Conservation (phyloP, 345 rosid species). For the Laguncularia racemosa region DNA sequence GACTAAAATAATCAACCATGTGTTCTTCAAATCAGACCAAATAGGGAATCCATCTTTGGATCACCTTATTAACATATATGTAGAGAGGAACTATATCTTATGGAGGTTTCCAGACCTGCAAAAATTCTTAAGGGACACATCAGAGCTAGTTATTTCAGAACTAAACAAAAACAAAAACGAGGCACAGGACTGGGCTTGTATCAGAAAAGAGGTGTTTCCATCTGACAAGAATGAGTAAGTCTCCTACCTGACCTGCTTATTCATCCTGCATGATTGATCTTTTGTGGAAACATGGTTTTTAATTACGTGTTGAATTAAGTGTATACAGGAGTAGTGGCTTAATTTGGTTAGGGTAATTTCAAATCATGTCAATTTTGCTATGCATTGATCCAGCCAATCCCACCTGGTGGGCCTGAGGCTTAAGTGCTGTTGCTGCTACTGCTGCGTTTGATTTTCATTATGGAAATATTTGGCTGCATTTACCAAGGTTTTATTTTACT, state of each 20-base stretch:
- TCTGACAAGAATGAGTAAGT: constrained; percentile 79
- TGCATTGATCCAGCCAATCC: too few relatives aligned
- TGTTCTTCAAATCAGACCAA: constrained; percentile 54
- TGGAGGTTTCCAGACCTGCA: constrained; percentile 93
- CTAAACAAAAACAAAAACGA: constrained; percentile 44
- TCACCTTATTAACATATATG: constrained; percentile 70
- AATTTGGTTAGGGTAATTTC: too few relatives aligned
- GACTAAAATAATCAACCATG: constrained; percentile 53
- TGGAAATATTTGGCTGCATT: neutral
- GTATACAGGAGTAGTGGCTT: neutral
- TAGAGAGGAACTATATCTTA: constrained; percentile 68
- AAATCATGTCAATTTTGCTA: too few relatives aligned
- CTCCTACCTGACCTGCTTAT: constrained; percentile 4
- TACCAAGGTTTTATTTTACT: neutral
- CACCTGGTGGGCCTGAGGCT: too few relatives aligned
- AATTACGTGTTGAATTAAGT: neutral
- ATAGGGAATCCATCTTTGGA: constrained; percentile 62
- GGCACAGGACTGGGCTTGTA: constrained; percentile 70
- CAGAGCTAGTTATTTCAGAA: constrained; percentile 41
- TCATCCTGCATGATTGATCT: neutral
- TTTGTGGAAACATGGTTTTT: neutral
- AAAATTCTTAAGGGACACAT: constrained; percentile 53
- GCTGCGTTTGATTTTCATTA: neutral
- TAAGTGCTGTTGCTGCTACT: too few relatives aligned
- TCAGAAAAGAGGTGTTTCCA: constrained; percentile 72